Percentiles rank a stretch among this genome's conserved stretches.
These are phyloP conservation scores for Suillus fuscotomentosus DNA, from an alignment of 768 basidiomycete species.

Conservation along the genomic window DNA sequence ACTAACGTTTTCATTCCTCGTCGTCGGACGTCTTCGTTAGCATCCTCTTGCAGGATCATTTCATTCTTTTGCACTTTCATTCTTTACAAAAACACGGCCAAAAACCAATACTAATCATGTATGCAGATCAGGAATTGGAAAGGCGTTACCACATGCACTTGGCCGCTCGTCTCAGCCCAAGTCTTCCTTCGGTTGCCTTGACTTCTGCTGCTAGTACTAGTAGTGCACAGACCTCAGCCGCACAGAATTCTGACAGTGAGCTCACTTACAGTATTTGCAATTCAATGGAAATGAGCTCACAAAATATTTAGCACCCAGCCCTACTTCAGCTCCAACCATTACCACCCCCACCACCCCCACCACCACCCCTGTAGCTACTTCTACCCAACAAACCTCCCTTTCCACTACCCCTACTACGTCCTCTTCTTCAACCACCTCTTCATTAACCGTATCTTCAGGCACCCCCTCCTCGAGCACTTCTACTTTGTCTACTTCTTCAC, in stretches of 20 bases:
- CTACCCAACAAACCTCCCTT: constrained; percentile 2
- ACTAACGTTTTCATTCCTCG: too few species aligned
- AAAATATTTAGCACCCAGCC: neutral
- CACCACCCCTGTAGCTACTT: constrained; percentile 7
- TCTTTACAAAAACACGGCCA: constrained; percentile 20
- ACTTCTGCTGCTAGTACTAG: neutral
- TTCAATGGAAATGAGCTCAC: constrained; percentile 5
- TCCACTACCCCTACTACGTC: constrained; percentile 9
- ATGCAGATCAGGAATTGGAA: constrained; percentile 10
- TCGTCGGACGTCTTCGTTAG: neutral
- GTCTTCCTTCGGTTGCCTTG: neutral
- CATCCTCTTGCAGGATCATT: neutral
- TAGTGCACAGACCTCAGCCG: neutral
- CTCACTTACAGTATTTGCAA: neutral
- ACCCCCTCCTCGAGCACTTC: constrained; percentile 3
- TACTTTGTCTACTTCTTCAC: constrained; percentile 4
- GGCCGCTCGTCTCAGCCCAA: constrained; percentile 12
- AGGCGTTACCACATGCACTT: constrained; percentile 13
- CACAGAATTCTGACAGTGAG: neutral
- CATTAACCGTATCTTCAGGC: constrained; percentile 4
- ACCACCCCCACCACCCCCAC: constrained; percentile 8
- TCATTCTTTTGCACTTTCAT: constrained; percentile 21
- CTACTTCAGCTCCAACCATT: constrained; percentile 13
- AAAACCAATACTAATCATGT: constrained; percentile 5
- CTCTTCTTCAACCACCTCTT: constrained; percentile 3